Conservation (phyloP, 805 yeast species). For the Lipomyces spencermartinsiae region DNA sequence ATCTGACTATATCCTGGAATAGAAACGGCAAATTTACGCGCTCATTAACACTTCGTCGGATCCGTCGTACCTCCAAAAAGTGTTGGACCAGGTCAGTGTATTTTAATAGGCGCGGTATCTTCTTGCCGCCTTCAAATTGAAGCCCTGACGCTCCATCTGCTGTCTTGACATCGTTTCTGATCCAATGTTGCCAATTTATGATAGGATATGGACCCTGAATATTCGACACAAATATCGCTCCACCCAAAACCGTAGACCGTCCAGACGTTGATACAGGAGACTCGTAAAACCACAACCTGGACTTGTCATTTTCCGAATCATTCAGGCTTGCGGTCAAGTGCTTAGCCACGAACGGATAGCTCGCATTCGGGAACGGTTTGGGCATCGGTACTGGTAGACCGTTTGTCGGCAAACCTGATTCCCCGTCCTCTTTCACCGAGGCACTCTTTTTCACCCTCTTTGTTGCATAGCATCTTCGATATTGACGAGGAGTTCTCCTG, state of each 20-base stretch:
- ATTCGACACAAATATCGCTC: not conserved
- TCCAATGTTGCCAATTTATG: constrained; percentile 37
- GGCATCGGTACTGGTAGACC: constrained; percentile 15
- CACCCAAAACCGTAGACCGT: not conserved
- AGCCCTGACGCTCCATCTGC: not conserved
- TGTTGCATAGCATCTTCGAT: not conserved
- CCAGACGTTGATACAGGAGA: constrained; percentile 6
- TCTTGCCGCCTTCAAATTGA: constrained; percentile 1
- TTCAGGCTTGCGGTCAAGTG: not conserved
- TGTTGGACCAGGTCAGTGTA: constrained; percentile 9
- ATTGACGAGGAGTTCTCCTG: not conserved
- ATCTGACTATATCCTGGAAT: constrained; percentile 12
- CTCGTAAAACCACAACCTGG: not conserved
- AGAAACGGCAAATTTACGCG: constrained; percentile 6
- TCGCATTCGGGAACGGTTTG: constrained; percentile 10
- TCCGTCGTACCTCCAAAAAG: not conserved
- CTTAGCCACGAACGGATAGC: constrained; percentile 6
- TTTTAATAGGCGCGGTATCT: constrained; percentile 14
- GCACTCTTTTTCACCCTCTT: not conserved
- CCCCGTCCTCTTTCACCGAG: not conserved
- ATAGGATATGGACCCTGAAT: constrained; percentile 21
- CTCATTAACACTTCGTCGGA: not conserved
- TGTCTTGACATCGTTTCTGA: constrained; percentile 11
- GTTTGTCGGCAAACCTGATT: constrained; percentile 5
- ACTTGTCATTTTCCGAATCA: not conserved